Evolutionary conservation across 129 eudicot species (phyloP).

Genomic region (Solidago caesia): DNA sequence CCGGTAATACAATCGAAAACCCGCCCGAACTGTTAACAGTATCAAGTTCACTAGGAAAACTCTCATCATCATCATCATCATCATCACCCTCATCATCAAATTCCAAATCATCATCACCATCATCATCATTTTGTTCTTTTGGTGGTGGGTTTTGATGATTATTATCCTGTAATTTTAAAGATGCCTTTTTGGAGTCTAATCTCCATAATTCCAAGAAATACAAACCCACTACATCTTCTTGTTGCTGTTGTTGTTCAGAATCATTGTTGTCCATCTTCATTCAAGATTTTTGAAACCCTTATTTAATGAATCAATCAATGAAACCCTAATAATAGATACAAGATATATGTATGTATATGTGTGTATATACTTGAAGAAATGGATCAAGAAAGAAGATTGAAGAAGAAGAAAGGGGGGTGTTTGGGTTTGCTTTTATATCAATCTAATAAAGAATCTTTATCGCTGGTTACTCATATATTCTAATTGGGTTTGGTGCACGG

Average conservation of each 20-base stretch:
- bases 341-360: background rate
- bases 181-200: constrained; percentile 38
- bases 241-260: constrained; percentile 21
- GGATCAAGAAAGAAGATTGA: no score
- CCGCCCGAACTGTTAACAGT: constrained; percentile 81
- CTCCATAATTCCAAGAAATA: constrained; percentile 60
- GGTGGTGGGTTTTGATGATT: background rate
- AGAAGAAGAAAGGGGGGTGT: no score
- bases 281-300: background rate
- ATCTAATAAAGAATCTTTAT: no score
- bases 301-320: background rate
- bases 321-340: background rate
- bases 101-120: background rate
- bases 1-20: constrained; percentile 65
- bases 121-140: background rate
- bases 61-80: constrained; percentile 34
- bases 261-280: background rate
- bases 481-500: no score
- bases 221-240: constrained; percentile 44
- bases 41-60: constrained; percentile 62
- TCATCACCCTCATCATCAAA: constrained; percentile 9
- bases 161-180: background rate
- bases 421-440: no score
- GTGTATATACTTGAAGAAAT: no score
- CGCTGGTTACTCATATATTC: no score